Percentiles rank a stretch among this genome's conserved stretches.
phyloP scores from a whole-genome alignment of 495 filamentous ascomycete genomes.

The Penicillium pancosmium region DNA sequence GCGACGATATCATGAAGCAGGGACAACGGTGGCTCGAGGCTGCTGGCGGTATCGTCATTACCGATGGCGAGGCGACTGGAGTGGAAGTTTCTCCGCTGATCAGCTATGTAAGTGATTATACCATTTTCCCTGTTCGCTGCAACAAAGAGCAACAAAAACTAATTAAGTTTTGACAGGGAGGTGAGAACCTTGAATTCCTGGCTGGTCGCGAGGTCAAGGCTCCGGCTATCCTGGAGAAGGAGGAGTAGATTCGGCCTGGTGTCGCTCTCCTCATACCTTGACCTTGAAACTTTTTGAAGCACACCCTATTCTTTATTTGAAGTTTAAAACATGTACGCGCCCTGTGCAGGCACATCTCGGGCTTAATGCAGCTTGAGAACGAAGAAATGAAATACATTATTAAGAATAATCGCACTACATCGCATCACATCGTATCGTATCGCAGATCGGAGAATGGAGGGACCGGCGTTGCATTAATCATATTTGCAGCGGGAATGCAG shows the following conservation, averaged over 20 bases:
- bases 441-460: constrained; percentile 24
- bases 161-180: constrained; percentile 57
- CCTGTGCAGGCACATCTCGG: constrained; percentile 7
- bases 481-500: constrained; percentile 17
- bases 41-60: constrained; percentile 75
- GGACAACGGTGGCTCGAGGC: constrained; percentile 81
- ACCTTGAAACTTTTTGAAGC: background rate
- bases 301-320: constrained; percentile 6
- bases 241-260: constrained; percentile 44
- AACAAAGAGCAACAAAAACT: background rate
- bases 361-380: constrained; percentile 12
- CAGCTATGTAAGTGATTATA: constrained; percentile 79
- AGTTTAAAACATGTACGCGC: background rate
- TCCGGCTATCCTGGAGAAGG: constrained; percentile 75
- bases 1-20: constrained; percentile 84
- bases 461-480: constrained; percentile 13
- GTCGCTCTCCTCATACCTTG: background rate
- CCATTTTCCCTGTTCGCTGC: constrained; percentile 1
- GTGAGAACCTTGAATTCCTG: constrained; percentile 84
- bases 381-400: constrained; percentile 30
- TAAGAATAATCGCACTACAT: constrained; percentile 3
- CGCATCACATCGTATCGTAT: background rate
- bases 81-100: constrained; percentile 92
- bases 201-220: constrained; percentile 75
- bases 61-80: constrained; percentile 66